Conservation (phyloP, 192 early-diverging fungal species). For the Coemansia umbellata region DNA sequence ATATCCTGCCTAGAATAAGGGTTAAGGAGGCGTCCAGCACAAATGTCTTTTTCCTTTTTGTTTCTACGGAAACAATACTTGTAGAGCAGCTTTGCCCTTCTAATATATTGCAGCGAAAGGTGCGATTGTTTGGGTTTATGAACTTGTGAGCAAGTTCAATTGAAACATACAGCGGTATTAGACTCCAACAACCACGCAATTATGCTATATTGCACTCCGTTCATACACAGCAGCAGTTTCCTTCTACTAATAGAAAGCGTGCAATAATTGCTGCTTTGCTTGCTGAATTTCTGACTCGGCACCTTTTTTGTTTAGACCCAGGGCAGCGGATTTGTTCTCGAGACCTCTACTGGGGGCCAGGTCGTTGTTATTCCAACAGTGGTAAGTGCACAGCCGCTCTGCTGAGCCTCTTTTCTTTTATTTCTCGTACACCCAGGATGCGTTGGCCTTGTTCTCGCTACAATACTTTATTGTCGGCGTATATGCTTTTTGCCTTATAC, state of each 20-base stretch:
- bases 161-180: no score
- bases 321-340: constrained; percentile 41
- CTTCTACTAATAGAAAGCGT: constrained; percentile 2
- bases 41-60: neutral
- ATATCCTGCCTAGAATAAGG: no score
- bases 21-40: neutral
- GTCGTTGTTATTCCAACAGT: constrained; percentile 38
- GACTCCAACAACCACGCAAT: constrained; percentile 1
- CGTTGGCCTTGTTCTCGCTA: no score
- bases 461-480: no score
- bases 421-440: neutral
- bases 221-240: neutral
- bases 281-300: no score
- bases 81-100: no score
- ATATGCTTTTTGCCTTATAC: no score
- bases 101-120: no score
- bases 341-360: constrained; percentile 40
- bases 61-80: constrained; percentile 7
- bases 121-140: no score
- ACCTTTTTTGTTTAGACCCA: constrained; percentile 34
- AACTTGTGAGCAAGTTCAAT: no score
- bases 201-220: neutral
- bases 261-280: constrained; percentile 8
- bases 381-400: constrained; percentile 24
- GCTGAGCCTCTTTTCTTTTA: constrained; percentile 6